phyloP scores from a whole-genome alignment of 2,329 filamentous ascomycete genomes.

The Meredithiella fracta region DNA sequence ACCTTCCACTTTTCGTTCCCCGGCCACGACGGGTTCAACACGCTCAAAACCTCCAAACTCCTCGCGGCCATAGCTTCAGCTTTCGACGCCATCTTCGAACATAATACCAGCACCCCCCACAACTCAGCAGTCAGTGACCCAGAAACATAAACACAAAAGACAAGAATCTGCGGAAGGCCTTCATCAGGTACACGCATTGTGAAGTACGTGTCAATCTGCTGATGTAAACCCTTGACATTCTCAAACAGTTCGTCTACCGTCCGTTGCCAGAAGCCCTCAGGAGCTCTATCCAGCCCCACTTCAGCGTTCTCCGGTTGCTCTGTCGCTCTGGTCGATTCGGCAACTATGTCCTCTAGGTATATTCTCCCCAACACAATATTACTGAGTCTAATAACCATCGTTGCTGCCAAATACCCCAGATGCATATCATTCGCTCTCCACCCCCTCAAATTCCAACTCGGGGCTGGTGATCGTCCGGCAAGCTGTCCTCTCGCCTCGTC shows the following conservation, averaged over 20 bases:
- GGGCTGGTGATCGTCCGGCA: conserved; percentile 22
- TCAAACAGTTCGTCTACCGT: conserved; percentile 22
- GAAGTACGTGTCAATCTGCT: conserved; percentile 23
- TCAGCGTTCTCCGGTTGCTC: conserved; percentile 6
- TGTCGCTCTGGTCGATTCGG: conserved; percentile 8
- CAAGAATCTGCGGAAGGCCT: conserved; percentile 23
- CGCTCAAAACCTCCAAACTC: conserved; percentile 17
- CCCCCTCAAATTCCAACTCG: conserved; percentile 23
- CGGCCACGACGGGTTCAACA: conserved; percentile 19
- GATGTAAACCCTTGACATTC: conserved; percentile 22
- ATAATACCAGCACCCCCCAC: conserved; percentile 20
- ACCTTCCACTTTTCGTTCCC: conserved; percentile 17
- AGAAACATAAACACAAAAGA: conserved; percentile 26
- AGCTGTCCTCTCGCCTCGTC: conserved; percentile 18
- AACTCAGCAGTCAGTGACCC: conserved; percentile 23
- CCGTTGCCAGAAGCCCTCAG: conserved; percentile 18
- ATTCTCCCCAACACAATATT: conserved; percentile 23
- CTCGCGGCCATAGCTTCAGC: conserved; percentile 19
- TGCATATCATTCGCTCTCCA: conserved; percentile 22
- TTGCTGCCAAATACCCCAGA: conserved; percentile 22
- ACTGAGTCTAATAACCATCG: conserved; percentile 23
- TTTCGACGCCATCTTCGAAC: conserved; percentile 16
- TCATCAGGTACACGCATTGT: conserved; percentile 19
- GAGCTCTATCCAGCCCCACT: conserved; percentile 12
- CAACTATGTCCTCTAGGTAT: conserved; percentile 21